Evolutionary conservation across 345 rosid genomes (phyloP).

Genomic region (Hibiscus trionum): DNA sequence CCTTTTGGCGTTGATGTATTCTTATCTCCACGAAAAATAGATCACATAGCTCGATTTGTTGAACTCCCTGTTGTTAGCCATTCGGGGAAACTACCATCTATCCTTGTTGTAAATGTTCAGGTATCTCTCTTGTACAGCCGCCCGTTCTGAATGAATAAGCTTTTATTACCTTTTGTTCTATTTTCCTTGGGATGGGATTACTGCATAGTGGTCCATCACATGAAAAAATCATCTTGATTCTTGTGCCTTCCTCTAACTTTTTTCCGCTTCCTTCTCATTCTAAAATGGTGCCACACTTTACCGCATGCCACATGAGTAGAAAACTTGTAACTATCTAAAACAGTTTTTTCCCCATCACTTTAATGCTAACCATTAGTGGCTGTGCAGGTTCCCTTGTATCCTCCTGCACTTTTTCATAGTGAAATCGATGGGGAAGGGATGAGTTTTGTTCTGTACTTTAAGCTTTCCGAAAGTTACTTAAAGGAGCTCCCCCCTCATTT

Average conservation of each 20-base stretch:
- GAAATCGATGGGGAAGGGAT: slow-evolving; percentile 85
- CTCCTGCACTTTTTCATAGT: slow-evolving; percentile 64
- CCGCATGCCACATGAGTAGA: neutral
- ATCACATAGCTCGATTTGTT: slow-evolving; percentile 72
- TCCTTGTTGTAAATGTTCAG: slow-evolving; percentile 90
- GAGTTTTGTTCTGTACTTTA: slow-evolving; percentile 63
- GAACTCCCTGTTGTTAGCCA: slow-evolving; percentile 53
- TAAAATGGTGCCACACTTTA: neutral
- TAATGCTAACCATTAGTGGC: slow-evolving; percentile 4
- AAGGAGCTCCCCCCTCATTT: slow-evolving; percentile 51
- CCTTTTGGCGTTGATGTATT: slow-evolving; percentile 90
- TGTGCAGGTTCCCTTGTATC: slow-evolving; percentile 78
- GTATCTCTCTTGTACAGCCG: slow-evolving; percentile 26
- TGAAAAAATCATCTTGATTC: neutral
- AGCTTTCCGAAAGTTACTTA: slow-evolving; percentile 51
- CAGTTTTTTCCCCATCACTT: neutral
- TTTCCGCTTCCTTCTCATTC: neutral
- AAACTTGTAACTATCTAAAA: neutral
- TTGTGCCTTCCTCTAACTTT: neutral
- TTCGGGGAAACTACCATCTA: slow-evolving; percentile 54
- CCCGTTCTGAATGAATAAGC: neutral
- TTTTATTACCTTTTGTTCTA: neutral
- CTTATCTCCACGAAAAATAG: slow-evolving; percentile 59
- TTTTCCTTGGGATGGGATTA: neutral
- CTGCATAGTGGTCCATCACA: neutral